A percentile compares a stretch with the other conserved stretches of the same genome.
Conservation (phyloP, 108 stramenopile species). For the Nannochloropsis oceanica region DNA sequence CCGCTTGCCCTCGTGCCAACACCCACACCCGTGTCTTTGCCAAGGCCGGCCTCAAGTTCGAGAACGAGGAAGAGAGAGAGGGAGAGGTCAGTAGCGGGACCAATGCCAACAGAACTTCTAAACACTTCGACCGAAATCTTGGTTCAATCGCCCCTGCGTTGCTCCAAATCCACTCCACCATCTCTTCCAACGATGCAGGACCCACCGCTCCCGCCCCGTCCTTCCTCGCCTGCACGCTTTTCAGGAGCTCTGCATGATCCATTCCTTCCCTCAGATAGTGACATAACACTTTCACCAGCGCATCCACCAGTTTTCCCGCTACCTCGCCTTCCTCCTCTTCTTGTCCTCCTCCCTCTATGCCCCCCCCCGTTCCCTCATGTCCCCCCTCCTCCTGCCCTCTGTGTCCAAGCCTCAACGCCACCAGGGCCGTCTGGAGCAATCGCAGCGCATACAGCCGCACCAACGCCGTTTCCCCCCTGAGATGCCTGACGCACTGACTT, state of each 20-base stretch:
- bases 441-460: slow-evolving; percentile 12
- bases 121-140: slow-evolving; percentile 15
- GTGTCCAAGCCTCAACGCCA: slow-evolving; percentile 3
- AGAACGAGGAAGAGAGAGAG: background rate
- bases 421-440: slow-evolving; percentile 8
- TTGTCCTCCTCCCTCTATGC: background rate
- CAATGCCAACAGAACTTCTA: slow-evolving; percentile 2
- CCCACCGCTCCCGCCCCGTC: slow-evolving; percentile 1
- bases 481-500: background rate
- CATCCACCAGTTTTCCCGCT: slow-evolving; percentile 1
- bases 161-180: slow-evolving; percentile 9
- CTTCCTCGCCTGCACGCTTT: background rate
- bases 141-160: slow-evolving; percentile 12
- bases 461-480: slow-evolving; percentile 15
- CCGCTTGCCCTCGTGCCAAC: background rate
- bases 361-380: background rate
- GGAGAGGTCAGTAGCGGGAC: background rate
- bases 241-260: slow-evolving; percentile 11
- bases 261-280: background rate
- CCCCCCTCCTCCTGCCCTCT: slow-evolving; percentile 2
- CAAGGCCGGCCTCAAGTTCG: background rate
- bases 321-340: slow-evolving; percentile 2
- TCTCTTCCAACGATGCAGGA: slow-evolving; percentile 2
- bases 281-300: background rate
- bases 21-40: background rate